A percentile compares a stretch with the other conserved stretches of the same genome.
These are phyloP conservation scores for Tylopilus plumbeoviolaceoides DNA, from an alignment of 768 basidiomycete species.

Conservation along the genomic window DNA sequence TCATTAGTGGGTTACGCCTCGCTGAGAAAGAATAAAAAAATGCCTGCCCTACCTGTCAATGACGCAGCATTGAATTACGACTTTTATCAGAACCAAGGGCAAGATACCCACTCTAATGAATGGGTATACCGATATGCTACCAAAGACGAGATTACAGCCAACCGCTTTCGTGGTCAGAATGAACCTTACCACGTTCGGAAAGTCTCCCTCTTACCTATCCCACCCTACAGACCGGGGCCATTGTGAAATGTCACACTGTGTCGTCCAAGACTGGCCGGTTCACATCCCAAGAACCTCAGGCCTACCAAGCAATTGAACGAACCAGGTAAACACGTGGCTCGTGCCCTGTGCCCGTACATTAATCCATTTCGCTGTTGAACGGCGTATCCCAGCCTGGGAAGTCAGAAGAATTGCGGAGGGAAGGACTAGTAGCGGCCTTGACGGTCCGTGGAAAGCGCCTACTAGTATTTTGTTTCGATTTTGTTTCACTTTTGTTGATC, in stretches of 20 bases:
- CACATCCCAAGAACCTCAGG: not conserved
- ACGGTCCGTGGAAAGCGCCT: conserved; percentile 1
- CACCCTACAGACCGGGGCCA: not conserved
- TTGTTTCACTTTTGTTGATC: conserved; percentile 13
- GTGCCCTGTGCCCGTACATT: not conserved
- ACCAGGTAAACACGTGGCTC: not conserved
- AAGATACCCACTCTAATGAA: conserved; percentile 1
- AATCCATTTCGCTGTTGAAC: not conserved
- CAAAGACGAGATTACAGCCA: conserved; percentile 26
- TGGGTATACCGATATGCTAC: conserved; percentile 33
- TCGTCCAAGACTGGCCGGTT: conserved; percentile 1
- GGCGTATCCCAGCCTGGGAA: not conserved
- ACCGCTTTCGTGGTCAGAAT: conserved; percentile 21
- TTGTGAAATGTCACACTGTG: conserved; percentile 6
- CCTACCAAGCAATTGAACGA: not conserved
- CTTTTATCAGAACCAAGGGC: conserved; percentile 14
- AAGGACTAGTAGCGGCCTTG: not conserved
- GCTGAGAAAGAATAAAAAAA: conserved; percentile 3
- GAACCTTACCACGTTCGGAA: conserved; percentile 4
- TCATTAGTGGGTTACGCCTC: not conserved
- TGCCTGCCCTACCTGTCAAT: not conserved
- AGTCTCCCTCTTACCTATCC: not conserved
- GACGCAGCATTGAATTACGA: conserved; percentile 16
- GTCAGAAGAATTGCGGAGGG: conserved; percentile 6
- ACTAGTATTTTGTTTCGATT: conserved; percentile 3